A percentile compares a stretch with the other conserved stretches of the same genome.
Evolutionary conservation across 2,329 filamentous ascomycete species (phyloP).

Genomic region (Paracoccidioides brasiliensis): DNA sequence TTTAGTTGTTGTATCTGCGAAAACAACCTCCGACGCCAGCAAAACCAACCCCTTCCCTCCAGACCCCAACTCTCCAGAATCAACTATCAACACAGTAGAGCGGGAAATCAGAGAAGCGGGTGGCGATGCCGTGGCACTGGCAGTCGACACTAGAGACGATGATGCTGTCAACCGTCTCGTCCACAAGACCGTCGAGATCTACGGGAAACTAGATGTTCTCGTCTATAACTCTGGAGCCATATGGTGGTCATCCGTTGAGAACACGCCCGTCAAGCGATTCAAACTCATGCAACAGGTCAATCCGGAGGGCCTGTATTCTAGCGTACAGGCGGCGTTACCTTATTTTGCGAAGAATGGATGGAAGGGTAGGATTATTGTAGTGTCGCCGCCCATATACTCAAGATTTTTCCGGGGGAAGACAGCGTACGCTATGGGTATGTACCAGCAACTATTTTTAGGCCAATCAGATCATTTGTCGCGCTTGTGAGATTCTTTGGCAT

Average conservation of each 20-base stretch:
- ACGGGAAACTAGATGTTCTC: slow-evolving; percentile 56
- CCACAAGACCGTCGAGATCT: slow-evolving; percentile 43
- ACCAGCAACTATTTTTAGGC: neutral
- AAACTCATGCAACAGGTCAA: slow-evolving; percentile 66
- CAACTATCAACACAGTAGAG: slow-evolving; percentile 68
- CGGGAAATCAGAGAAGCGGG: slow-evolving; percentile 57
- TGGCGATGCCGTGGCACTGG: slow-evolving; percentile 50
- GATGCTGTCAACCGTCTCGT: slow-evolving; percentile 49
- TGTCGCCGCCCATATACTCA: slow-evolving; percentile 74
- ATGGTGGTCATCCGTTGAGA: slow-evolving; percentile 65
- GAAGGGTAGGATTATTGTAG: slow-evolving; percentile 58
- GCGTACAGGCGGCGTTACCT: slow-evolving; percentile 55
- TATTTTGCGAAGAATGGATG: slow-evolving; percentile 44
- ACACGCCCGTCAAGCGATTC: slow-evolving; percentile 64
- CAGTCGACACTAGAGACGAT: slow-evolving; percentile 57
- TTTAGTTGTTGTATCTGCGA: slow-evolving; percentile 63
- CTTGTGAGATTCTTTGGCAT: neutral
- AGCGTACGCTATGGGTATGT: slow-evolving; percentile 55
- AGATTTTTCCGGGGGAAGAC: slow-evolving; percentile 78
- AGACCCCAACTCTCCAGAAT: slow-evolving; percentile 59
- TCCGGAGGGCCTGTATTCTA: slow-evolving; percentile 60
- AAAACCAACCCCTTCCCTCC: slow-evolving; percentile 52
- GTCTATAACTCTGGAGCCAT: slow-evolving; percentile 79
- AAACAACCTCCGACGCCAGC: slow-evolving; percentile 53
- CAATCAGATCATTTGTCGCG: too few relatives aligned